Evolutionary conservation across 805 yeast species (phyloP), one percentile per base, ranked within the genome.

Genomic region (Hemisphaericaspora nanyangensis): DNA sequence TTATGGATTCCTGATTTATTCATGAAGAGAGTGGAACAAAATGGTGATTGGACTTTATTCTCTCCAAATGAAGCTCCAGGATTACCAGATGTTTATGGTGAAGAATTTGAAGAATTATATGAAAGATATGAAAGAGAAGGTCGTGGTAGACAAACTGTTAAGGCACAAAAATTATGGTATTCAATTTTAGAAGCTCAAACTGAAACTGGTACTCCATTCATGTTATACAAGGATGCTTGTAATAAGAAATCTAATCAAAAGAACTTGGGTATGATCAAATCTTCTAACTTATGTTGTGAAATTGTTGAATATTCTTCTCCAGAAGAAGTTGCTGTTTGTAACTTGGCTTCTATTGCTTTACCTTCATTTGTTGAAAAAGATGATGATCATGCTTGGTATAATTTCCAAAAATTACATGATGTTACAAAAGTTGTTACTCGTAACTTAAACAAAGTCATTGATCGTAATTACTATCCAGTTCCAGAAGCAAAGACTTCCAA

Each of bases 161-260:
- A 73, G 59, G 82, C 82, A 17, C 82, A 77, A 54, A 76, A 76
- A 57, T 66, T 77, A 47, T 77, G 82, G 82, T 74, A 76, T 48
- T 65, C 79, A 27, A 74, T 77, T 37, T 65, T 77, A 55, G 81
- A 76, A 55, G 77, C 81, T 17, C 82, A 77, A 58, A 77, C 82
- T 34, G 82, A 77, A 60, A 77, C 82, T 25, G 82, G 82, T 55
- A 76, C 80, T 35, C 82, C 82, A 32, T 77, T 76, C 63, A 76
- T 77, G 81, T 63, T 77, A 50, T 77, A 77, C 64, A 77, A 77
- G 58, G 82, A 77, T 60, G 77, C 82, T 11, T 77, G 82, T 60
- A 77, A 77, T 61, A 50, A 58, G 48, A 77, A 77, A 60, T 64
- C 80, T 39, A 77, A 77, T 61, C 82, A 77, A 58, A 70, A 76